These are phyloP conservation scores for Colletotrichum spinosum DNA, from an alignment of 2,329 filamentous ascomycete species.

Conservation along the genomic window DNA sequence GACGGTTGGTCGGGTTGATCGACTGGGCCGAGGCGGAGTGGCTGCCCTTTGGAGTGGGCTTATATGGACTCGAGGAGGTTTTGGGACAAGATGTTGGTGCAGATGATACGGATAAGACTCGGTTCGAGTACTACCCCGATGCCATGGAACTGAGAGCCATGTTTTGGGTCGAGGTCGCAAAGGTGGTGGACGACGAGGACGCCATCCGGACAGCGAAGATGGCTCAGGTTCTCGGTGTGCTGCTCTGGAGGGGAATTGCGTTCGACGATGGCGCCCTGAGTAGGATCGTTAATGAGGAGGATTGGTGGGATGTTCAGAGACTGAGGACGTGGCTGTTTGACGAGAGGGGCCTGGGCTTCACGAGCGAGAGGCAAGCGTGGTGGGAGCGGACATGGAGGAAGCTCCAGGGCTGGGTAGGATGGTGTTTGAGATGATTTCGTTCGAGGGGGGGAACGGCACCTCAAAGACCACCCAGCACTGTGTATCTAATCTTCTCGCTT, in stretches of 20 bases:
- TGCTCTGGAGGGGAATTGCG: slow-evolving; percentile 73
- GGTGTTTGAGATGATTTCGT: neutral
- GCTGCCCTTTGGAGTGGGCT: slow-evolving; percentile 68
- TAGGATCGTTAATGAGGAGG: slow-evolving; percentile 65
- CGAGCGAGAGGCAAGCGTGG: neutral
- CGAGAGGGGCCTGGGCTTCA: slow-evolving; percentile 1
- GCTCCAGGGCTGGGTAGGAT: neutral
- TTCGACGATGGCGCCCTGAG: slow-evolving; percentile 71
- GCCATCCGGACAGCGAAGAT: slow-evolving; percentile 50
- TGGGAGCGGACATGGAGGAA: neutral
- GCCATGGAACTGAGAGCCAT: slow-evolving; percentile 54
- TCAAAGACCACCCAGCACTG: too few species aligned
- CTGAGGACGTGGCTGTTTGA: slow-evolving; percentile 49
- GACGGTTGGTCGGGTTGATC: slow-evolving; percentile 63
- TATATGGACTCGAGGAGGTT: slow-evolving; percentile 72
- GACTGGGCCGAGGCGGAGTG: slow-evolving; percentile 75
- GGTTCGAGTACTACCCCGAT: slow-evolving; percentile 58
- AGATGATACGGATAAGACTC: slow-evolving; percentile 35
- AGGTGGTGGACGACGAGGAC: slow-evolving; percentile 43
- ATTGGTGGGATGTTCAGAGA: slow-evolving; percentile 64
- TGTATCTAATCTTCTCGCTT: too few species aligned
- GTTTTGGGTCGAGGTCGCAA: slow-evolving; percentile 62
- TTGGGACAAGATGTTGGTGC: slow-evolving; percentile 57
- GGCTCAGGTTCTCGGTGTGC: slow-evolving; percentile 63
- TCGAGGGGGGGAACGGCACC: too few species aligned